Conservation (phyloP, 1,284 basidiomycete species). For the Apiotrichum montevideense region DNA sequence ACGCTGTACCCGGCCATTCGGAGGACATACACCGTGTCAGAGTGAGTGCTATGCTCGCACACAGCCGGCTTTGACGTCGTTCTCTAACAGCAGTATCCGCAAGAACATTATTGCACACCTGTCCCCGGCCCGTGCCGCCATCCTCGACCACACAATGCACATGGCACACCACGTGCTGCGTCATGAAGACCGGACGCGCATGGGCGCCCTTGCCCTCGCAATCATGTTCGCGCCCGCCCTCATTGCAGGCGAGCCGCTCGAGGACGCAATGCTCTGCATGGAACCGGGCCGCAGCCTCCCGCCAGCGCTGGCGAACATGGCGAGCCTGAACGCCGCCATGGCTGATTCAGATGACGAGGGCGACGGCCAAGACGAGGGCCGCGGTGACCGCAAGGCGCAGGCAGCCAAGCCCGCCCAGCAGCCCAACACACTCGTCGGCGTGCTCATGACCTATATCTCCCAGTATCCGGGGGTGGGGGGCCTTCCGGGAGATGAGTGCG, state of each 20-base stretch:
- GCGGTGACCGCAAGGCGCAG: too few species aligned
- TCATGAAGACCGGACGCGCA: conserved; percentile 24
- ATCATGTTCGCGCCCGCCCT: conserved; percentile 37
- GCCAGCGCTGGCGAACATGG: background rate
- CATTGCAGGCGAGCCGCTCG: conserved; percentile 30
- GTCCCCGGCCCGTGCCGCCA: conserved; percentile 2
- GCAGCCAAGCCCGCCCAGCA: too few species aligned
- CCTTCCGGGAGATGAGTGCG: background rate
- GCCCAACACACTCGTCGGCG: conserved; percentile 25
- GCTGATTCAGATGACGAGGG: conserved; percentile 4
- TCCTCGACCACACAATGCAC: conserved; percentile 22
- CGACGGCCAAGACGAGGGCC: background rate
- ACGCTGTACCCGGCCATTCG: conserved; percentile 21
- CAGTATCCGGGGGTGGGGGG: conserved; percentile 12
- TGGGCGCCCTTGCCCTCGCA: conserved; percentile 27
- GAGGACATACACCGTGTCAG: conserved; percentile 2
- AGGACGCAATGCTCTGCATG: conserved; percentile 34
- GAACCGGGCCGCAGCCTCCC: conserved; percentile 17
- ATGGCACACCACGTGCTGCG: conserved; percentile 22
- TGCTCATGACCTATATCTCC: conserved; percentile 33
- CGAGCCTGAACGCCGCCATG: conserved; percentile 6
- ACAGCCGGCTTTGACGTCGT: background rate
- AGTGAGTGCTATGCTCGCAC: conserved; percentile 13
- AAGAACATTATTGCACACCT: conserved; percentile 17
- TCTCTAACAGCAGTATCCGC: conserved; percentile 16